Conservation (phyloP, 2,329 filamentous ascomycete genomes). For the Colletotrichum australisinense region DNA sequence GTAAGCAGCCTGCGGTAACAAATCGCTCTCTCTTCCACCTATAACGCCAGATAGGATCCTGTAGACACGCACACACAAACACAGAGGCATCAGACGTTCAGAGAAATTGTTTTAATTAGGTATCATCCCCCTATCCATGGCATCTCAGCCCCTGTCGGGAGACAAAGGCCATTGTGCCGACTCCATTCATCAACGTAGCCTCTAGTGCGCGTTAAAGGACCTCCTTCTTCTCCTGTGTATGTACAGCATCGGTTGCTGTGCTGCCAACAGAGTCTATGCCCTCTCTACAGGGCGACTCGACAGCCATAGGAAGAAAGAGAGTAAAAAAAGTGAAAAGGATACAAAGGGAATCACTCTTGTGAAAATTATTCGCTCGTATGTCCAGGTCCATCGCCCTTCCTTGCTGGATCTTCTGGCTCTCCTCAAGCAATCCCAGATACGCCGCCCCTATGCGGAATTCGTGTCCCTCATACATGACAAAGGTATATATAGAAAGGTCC, state of each 20-base stretch:
- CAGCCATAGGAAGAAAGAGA: background rate
- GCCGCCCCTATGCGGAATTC: conserved; percentile 35
- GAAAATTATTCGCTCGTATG: conserved; percentile 35
- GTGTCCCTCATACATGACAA: conserved; percentile 37
- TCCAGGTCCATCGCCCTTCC: conserved; percentile 23
- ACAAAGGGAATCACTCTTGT: conserved; percentile 34
- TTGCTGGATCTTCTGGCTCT: conserved; percentile 18
- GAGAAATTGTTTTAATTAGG: conserved; percentile 29
- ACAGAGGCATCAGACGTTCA: background rate
- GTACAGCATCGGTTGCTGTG: conserved; percentile 4
- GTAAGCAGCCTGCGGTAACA: no score
- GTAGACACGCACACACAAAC: no score
- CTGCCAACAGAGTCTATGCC: conserved; percentile 1
- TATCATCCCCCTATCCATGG: conserved; percentile 25
- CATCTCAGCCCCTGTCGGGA: background rate
- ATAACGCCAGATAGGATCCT: no score
- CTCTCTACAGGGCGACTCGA: background rate
- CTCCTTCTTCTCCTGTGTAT: background rate
- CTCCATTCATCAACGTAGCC: conserved; percentile 31
- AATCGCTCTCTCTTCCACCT: no score
- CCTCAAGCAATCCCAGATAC: conserved; percentile 34
- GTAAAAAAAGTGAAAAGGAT: background rate
- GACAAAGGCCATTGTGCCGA: conserved; percentile 13
- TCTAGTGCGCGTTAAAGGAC: conserved; percentile 30
- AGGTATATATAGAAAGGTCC: conserved; percentile 35